These are phyloP conservation scores for Ophiosphaerella korrae DNA, from an alignment of 2,329 filamentous ascomycete genomes.

Conservation along the genomic window DNA sequence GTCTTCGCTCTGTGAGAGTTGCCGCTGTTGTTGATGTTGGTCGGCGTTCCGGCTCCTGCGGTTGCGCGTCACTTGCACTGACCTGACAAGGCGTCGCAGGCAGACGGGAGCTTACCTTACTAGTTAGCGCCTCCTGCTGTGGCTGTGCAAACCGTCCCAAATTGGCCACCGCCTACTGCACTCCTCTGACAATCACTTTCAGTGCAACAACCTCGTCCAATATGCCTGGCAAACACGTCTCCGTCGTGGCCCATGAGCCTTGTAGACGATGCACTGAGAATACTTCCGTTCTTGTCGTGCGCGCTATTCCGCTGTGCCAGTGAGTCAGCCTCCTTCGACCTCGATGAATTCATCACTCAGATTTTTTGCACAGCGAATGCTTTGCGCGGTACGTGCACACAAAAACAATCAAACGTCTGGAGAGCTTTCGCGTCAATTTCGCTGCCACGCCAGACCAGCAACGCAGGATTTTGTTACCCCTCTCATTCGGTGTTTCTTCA, in stretches of 20 bases:
- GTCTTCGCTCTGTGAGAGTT: background rate
- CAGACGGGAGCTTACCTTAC: conserved; percentile 8
- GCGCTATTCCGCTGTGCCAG: conserved; percentile 65
- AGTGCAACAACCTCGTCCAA: conserved; percentile 3
- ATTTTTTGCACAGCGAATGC: conserved; percentile 62
- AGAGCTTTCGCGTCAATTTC: conserved; percentile 63
- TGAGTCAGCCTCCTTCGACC: conserved; percentile 40
- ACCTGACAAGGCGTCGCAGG: background rate
- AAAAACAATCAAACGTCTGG: conserved; percentile 81
- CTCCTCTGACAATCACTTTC: background rate
- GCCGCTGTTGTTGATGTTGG: background rate
- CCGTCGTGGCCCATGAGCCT: conserved; percentile 27
- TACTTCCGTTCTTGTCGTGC: conserved; percentile 59
- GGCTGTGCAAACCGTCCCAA: conserved; percentile 15
- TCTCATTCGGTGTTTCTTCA: conserved; percentile 85
- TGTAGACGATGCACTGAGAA: conserved; percentile 64
- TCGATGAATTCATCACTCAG: conserved; percentile 9
- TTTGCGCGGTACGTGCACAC: conserved; percentile 77
- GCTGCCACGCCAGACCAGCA: conserved; percentile 48
- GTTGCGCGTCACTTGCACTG: conserved; percentile 26
- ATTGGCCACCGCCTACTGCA: conserved; percentile 1
- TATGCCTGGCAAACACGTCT: conserved; percentile 43
- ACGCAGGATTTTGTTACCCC: conserved; percentile 71
- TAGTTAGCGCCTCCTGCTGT: conserved; percentile 18
- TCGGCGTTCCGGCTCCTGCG: conserved; percentile 1